Base-by-base conservation (phyloP, 495 filamentous ascomycete species). In the Ascobolus immersus region DNA sequence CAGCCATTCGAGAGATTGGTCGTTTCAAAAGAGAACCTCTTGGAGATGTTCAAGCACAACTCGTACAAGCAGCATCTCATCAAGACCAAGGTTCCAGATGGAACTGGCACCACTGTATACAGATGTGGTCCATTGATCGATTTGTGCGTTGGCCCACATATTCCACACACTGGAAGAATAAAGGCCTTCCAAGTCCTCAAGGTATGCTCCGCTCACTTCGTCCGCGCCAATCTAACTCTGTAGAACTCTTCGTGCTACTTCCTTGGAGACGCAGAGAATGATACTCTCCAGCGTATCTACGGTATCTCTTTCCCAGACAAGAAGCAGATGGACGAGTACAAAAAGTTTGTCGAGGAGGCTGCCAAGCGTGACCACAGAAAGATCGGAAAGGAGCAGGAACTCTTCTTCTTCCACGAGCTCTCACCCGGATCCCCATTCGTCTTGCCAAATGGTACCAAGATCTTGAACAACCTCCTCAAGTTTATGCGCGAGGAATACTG, bases 231-330 rank as follows among this genome's bases (percentile, higher is more conserved):
- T 6, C 25, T n/a, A n/a, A n/a, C n/a, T n/a, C 14, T 13, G 11
- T 49, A 78, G 70, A 89, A 93, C 56, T 91, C 80, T 2, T 77
- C 89, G 4, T 89, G 81, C 11, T 94, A 94, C 50, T 96, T 89
- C 65, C 69, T 93, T 10, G 89, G 89, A 21, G 80, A 92, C 52
- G 69, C 80, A 39, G 65, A 65, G 44, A 89, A 93, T 48, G 86
- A 94, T 47, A 86, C 80, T 5, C 59, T 96, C 19, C 89, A 94
- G 52, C 75, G 86, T 38, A 84, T 96, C 34, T 86, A 92, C 47
- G 89, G 84, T 44, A 71, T 96, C 31, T 89, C 80, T 17, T 96
- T 93, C 55, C 89, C 89, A 0, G 84, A 94, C 49, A 94, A 94
- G 64, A 89, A 91, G 60, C 61, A 61, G 43, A 74, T 94, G 64